Evolutionary conservation across 495 filamentous ascomycete species (phyloP).

Genomic region (Antarctomyces pellizariae): DNA sequence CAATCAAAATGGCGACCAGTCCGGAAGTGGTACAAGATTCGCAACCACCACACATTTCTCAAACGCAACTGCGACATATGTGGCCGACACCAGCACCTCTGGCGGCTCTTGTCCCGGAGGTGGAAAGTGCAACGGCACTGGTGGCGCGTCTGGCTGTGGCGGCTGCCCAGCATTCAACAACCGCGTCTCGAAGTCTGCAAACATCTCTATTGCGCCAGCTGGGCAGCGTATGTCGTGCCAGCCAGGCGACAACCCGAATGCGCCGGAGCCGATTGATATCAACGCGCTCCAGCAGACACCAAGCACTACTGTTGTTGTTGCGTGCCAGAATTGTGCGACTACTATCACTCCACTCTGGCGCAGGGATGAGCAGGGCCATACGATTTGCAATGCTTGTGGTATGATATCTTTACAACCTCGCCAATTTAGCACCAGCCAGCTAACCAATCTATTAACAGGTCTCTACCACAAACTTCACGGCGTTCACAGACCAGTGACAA

Average conservation of each 20-base stretch:
- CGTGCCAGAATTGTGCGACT: constrained; percentile 93
- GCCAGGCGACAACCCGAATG: constrained; percentile 10
- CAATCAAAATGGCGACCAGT: too few relatives aligned
- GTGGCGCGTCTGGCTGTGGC: constrained; percentile 85
- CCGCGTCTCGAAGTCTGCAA: constrained; percentile 68
- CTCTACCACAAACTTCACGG: constrained; percentile 96
- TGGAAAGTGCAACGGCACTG: constrained; percentile 88
- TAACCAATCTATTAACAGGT: constrained; percentile 23
- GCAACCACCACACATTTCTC: constrained; percentile 11
- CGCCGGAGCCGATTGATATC: constrained; percentile 17
- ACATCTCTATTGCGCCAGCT: constrained; percentile 24
- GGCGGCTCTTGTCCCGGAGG: constrained; percentile 87
- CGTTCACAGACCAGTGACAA: constrained; percentile 71
- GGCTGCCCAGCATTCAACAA: constrained; percentile 97
- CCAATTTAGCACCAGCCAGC: too few relatives aligned
- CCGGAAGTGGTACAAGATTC: too few relatives aligned
- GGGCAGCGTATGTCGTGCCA: constrained; percentile 1
- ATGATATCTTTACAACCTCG: constrained; percentile 16
- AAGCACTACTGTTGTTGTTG: constrained; percentile 57
- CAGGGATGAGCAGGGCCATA: constrained; percentile 83
- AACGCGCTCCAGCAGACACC: constrained; percentile 11
- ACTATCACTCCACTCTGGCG: constrained; percentile 94
- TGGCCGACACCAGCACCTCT: constrained; percentile 44
- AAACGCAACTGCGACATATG: constrained; percentile 45
- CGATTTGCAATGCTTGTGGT: constrained; percentile 98